Evolutionary conservation across 2,329 filamentous ascomycete species (phyloP).

Genomic region (Phyllosticta citrichinensis): DNA sequence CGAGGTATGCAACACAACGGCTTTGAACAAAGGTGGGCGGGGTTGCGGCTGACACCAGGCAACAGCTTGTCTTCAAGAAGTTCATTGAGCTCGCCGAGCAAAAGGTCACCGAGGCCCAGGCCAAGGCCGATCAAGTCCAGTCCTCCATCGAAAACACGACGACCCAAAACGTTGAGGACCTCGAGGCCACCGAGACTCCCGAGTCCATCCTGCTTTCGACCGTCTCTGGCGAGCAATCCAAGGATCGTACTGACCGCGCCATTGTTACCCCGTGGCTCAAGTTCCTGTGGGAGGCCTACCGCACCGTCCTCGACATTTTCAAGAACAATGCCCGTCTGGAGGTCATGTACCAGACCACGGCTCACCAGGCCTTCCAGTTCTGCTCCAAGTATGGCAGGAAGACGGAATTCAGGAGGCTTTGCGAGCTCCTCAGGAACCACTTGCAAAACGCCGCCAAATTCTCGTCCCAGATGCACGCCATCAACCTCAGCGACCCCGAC

Average conservation of each 20-base stretch:
- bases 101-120: conserved; percentile 92
- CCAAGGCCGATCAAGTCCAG: conserved; percentile 92
- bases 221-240: conserved; percentile 94
- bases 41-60: not conserved
- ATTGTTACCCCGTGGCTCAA: conserved; percentile 99
- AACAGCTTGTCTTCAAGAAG: conserved; percentile 73
- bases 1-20: conserved; percentile 50
- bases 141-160: conserved; percentile 70
- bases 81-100: conserved; percentile 96
- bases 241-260: conserved; percentile 92
- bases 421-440: conserved; percentile 96
- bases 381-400: conserved; percentile 97
- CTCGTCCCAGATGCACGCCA: conserved; percentile 97
- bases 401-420: conserved; percentile 97
- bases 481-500: conserved; percentile 95
- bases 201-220: conserved; percentile 97
- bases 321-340: conserved; percentile 98
- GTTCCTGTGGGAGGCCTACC: conserved; percentile 98
- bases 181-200: conserved; percentile 93
- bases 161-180: conserved; percentile 74
- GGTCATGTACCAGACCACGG: conserved; percentile 96
- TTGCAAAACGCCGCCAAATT: conserved; percentile 99
- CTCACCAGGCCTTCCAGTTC: conserved; percentile 97
- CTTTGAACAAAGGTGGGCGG: not conserved
- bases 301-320: conserved; percentile 94